These are phyloP conservation scores for Aotearoamyces nothofagi DNA, from an alignment of 2,329 filamentous ascomycete species.

Conservation along the genomic window DNA sequence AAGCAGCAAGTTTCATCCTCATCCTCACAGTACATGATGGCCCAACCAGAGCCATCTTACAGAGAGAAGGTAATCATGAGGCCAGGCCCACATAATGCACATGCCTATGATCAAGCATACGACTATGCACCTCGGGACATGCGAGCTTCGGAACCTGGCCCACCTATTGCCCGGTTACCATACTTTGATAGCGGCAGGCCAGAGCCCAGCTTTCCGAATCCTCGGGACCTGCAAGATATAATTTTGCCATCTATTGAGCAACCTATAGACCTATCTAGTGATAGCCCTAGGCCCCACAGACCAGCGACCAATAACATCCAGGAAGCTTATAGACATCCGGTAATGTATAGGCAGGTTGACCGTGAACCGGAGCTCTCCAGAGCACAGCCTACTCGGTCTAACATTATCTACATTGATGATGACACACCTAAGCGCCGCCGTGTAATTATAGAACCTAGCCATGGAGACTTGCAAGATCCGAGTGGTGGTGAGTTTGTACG, in stretches of 20 bases:
- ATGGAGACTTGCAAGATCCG: neutral
- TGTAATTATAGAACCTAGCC: neutral
- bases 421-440: slow-evolving; percentile 2
- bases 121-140: neutral
- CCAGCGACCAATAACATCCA: too few relatives aligned
- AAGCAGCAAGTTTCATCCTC: too few relatives aligned
- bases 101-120: neutral
- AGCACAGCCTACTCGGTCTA: slow-evolving; percentile 1
- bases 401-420: slow-evolving; percentile 2
- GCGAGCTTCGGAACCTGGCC: neutral
- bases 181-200: too few relatives aligned
- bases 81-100: neutral
- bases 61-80: neutral
- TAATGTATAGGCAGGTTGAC: slow-evolving; percentile 2
- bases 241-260: slow-evolving; percentile 2
- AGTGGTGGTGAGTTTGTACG: slow-evolving; percentile 2
- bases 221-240: too few relatives aligned
- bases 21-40: neutral
- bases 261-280: neutral
- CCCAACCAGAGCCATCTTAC: neutral
- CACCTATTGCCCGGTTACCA: neutral
- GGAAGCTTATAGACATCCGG: slow-evolving; percentile 1
- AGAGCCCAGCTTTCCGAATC: too few relatives aligned
- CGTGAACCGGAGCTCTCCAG: slow-evolving; percentile 1
- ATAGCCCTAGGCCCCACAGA: too few relatives aligned